A percentile compares a stretch with the other conserved stretches of the same genome.
These are phyloP conservation scores for Acacia confusa DNA, from an alignment of 306 rosid genomes.

Conservation along the genomic window DNA sequence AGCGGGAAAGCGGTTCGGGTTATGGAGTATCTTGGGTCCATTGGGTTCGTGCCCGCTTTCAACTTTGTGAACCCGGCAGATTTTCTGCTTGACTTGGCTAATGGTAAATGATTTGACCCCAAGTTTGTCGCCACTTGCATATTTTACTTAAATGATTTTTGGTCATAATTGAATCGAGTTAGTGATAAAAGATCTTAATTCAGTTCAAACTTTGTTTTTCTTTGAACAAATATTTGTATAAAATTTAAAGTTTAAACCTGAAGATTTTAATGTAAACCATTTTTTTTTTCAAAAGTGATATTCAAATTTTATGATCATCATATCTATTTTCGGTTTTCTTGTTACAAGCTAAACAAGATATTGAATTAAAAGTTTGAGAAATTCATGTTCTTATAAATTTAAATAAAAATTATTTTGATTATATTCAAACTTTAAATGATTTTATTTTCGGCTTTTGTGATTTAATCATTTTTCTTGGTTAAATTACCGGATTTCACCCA, in stretches of 20 bases:
- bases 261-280: background rate
- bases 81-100: conserved; percentile 72
- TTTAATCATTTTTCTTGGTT: background rate
- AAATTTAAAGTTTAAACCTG: background rate
- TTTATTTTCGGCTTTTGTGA: background rate
- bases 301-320: background rate
- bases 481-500: too few relatives aligned
- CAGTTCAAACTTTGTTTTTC: background rate
- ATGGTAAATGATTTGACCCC: conserved; percentile 44
- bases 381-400: background rate
- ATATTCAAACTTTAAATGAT: background rate
- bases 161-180: background rate
- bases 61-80: conserved; percentile 70
- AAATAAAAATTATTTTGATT: background rate
- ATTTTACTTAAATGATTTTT: background rate
- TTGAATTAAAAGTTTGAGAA: background rate
- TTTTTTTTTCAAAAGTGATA: background rate
- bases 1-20: conserved; percentile 53
- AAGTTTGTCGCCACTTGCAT: background rate
- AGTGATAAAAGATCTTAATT: background rate
- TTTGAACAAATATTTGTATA: too few relatives aligned
- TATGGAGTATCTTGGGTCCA: conserved; percentile 56
- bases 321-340: too few relatives aligned
- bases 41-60: conserved; percentile 54
- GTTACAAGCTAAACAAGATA: too few relatives aligned